Evolutionary conservation across 257 asterid genomes (phyloP).

Genomic region (Datura wrightii): DNA sequence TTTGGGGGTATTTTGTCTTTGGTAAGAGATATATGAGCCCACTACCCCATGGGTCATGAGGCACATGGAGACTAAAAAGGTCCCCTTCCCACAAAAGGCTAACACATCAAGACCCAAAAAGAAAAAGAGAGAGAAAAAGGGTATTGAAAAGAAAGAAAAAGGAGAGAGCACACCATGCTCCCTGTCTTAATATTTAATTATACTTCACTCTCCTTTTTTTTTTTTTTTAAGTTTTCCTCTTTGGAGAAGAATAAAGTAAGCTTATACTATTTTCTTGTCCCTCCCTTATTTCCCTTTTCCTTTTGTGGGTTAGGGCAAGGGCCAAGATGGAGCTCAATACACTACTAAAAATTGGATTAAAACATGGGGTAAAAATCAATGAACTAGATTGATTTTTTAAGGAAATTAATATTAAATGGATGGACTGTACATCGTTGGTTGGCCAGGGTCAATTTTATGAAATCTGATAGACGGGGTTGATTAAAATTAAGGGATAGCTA

Average conservation of each 20-base stretch:
- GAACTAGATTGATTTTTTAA: too few relatives aligned
- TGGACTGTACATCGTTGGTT: too few relatives aligned
- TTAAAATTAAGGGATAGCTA: too few relatives aligned
- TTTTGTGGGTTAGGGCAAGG: neutral
- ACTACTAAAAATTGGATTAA: too few relatives aligned
- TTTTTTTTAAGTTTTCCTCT: conserved; percentile 34
- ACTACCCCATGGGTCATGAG: conserved; percentile 42
- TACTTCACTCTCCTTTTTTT: conserved; percentile 38
- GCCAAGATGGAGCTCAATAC: neutral
- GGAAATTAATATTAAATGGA: too few relatives aligned
- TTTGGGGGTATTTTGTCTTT: conserved; percentile 35
- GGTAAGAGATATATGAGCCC: conserved; percentile 43
- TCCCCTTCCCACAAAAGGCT: conserved; percentile 61
- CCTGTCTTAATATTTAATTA: conserved; percentile 47
- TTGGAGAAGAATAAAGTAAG: conserved; percentile 39
- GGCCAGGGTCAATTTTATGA: too few relatives aligned
- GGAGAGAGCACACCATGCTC: conserved; percentile 63
- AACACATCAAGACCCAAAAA: conserved; percentile 53
- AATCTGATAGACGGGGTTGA: too few relatives aligned
- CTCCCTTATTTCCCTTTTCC: neutral
- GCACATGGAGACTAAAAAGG: conserved; percentile 70
- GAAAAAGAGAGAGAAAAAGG: conserved; percentile 39
- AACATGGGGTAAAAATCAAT: too few relatives aligned
- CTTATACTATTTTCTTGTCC: conserved; percentile 30
- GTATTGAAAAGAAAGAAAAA: conserved; percentile 32